Conservation (phyloP, 139 green algal species). For the Gonium pectorale region DNA sequence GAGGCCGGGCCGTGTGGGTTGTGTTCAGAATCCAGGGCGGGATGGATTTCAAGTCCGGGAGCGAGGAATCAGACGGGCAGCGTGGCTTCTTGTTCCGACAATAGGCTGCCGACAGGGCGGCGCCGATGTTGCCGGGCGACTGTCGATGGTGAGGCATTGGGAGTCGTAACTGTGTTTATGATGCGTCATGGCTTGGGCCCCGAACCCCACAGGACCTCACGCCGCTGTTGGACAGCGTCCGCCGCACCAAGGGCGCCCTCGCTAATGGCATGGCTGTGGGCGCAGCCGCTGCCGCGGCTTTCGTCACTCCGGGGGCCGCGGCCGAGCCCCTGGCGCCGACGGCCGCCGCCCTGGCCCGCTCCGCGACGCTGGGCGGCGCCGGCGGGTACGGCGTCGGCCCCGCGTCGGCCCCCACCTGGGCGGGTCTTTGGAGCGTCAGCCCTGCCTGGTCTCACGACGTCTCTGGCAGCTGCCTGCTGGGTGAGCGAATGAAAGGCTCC, state of each 20-base stretch:
- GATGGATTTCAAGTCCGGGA: no score
- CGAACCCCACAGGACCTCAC: not conserved
- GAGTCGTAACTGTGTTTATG: no score
- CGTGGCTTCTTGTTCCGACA: no score
- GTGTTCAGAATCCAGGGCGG: no score
- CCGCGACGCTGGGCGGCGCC: not conserved
- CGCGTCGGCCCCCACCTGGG: not conserved
- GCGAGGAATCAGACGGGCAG: no score
- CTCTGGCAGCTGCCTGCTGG: conserved; percentile 48
- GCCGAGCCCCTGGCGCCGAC: not conserved
- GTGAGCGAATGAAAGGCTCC: no score
- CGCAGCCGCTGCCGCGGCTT: not conserved
- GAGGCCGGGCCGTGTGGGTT: no score
- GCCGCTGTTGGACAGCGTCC: not conserved
- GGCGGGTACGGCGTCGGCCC: not conserved
- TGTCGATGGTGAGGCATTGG: no score
- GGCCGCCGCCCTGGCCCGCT: not conserved
- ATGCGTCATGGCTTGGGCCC: not conserved
- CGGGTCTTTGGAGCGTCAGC: conserved; percentile 46
- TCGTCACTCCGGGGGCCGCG: not conserved
- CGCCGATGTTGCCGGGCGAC: no score
- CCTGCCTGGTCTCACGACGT: not conserved
- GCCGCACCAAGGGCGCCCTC: not conserved
- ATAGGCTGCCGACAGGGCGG: no score
- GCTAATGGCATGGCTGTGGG: not conserved